These are phyloP conservation scores for carrot (Daucus carota) DNA, from an alignment of 129 eudicot species.

Conservation along the genomic window DH1_v3.0 NC_030384.2:40881001-40881500, in stretches of 20 bases:
- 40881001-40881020: slow-evolving; percentile 37
- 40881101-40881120: slow-evolving; percentile 51
- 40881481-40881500: slow-evolving; percentile 79
- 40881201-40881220: slow-evolving; percentile 49
- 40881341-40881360: slow-evolving; percentile 55
- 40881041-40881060: slow-evolving; percentile 49
- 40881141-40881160: slow-evolving; percentile 27
- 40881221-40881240: slow-evolving; percentile 48
- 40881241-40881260: slow-evolving; percentile 67
- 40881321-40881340: slow-evolving; percentile 59
- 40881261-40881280: slow-evolving; percentile 45
- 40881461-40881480: slow-evolving; percentile 51
- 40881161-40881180: slow-evolving; percentile 34
- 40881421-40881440: slow-evolving; percentile 46
- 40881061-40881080: slow-evolving; percentile 35
- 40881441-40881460: slow-evolving; percentile 60
- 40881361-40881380: slow-evolving; percentile 46
- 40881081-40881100: slow-evolving; percentile 43
- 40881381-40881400: slow-evolving; percentile 54
- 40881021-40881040: slow-evolving; percentile 42
- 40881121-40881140: slow-evolving; percentile 52
- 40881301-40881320: slow-evolving; percentile 57
- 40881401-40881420: slow-evolving; percentile 64
- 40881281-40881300: slow-evolving; percentile 43
- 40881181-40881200: slow-evolving; percentile 64